phyloP scores from a whole-genome alignment of 2,329 filamentous ascomycete genomes.

The Fusarium nanum region DNA sequence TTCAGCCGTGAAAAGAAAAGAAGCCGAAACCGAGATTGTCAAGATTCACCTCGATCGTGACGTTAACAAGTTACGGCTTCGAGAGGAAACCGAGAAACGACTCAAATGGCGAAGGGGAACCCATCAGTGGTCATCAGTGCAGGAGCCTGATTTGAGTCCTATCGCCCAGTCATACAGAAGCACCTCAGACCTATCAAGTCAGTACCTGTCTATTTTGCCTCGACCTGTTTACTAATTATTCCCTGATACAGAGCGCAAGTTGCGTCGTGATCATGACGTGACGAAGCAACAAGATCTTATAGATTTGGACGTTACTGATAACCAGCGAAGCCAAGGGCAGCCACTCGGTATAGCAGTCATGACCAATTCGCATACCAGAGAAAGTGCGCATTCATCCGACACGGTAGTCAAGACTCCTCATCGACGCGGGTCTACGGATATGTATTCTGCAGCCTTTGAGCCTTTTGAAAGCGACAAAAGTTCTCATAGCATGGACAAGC shows the following conservation, averaged over 20 bases:
- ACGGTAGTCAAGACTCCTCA: conserved; percentile 55
- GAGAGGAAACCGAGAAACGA: conserved; percentile 55
- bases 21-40: conserved; percentile 59
- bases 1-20: conserved; percentile 55
- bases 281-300: conserved; percentile 16
- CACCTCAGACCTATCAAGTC: conserved; percentile 38
- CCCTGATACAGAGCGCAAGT: conserved; percentile 15
- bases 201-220: conserved; percentile 35
- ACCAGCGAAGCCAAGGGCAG: not conserved
- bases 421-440: conserved; percentile 39
- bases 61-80: conserved; percentile 57
- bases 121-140: conserved; percentile 64
- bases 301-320: conserved; percentile 17
- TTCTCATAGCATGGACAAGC: conserved; percentile 40
- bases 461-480: conserved; percentile 50
- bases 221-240: conserved; percentile 18
- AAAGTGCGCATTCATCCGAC: conserved; percentile 48
- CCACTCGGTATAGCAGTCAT: not conserved
- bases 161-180: conserved; percentile 58
- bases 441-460: conserved; percentile 46
- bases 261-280: not conserved
- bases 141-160: conserved; percentile 62
- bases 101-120: conserved; percentile 58
- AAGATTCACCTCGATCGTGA: conserved; percentile 47
- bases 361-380: not conserved